phyloP scores from a whole-genome alignment of 2,329 filamentous ascomycete genomes.

The Fusarium sp. region DNA sequence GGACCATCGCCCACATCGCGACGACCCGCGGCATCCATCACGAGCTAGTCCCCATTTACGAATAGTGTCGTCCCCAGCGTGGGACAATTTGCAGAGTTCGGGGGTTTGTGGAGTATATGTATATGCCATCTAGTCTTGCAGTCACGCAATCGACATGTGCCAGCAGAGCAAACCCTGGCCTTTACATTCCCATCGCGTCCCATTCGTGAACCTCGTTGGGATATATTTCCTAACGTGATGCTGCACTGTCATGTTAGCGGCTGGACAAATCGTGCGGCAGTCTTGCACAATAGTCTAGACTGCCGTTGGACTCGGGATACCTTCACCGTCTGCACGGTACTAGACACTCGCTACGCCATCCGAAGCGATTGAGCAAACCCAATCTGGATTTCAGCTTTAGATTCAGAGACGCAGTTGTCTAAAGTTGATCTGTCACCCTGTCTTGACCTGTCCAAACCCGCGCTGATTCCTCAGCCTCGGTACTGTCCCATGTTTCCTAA shows the following conservation, averaged over 20 bases:
- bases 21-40: conserved; percentile 9
- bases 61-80: background rate
- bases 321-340: background rate
- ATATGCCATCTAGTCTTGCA: conserved; percentile 17
- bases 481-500: background rate
- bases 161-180: background rate
- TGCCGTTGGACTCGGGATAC: background rate
- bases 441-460: background rate
- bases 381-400: background rate
- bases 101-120: conserved; percentile 11
- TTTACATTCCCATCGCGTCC: background rate
- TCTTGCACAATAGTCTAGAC: conserved; percentile 4
- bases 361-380: background rate
- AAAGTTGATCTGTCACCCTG: too few relatives aligned
- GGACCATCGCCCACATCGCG: conserved; percentile 11
- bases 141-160: conserved; percentile 27
- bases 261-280: background rate
- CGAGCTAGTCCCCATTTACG: background rate
- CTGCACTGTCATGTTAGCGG: background rate
- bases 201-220: background rate
- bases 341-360: background rate
- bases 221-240: background rate
- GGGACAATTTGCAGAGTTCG: conserved; percentile 1
- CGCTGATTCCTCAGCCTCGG: background rate
- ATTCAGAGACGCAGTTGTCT: background rate